Evolutionary conservation across 345 rosid species (phyloP), one percentile per base, ranked within the genome.

Genomic region (Nephelium lappaceum): DNA sequence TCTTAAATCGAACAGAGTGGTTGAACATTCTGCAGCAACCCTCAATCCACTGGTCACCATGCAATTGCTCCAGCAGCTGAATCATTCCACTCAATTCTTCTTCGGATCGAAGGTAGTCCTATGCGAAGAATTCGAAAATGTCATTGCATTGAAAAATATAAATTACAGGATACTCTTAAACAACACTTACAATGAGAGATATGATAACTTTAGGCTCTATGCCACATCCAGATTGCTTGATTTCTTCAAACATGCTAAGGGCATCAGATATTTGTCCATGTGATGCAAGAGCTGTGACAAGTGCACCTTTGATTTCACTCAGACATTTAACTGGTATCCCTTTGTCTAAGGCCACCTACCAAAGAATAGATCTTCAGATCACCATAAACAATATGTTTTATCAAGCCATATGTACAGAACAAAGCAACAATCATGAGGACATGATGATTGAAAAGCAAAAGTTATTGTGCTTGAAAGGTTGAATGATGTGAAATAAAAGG

Each of bases 181-280:
- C 58, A 51, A 67, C 18, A 43, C 38, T 6, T 18, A 94, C 99
- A 66, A 96, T 92, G 72, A 96, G 90, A 76, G 84, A 45, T 55
- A 92, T 74, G 53, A 83, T 83, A 80, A 92, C 85, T 89, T 86
- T 96, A 53, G 96, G 92, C 78, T 90, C 93, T 77, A 89, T 23
- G 42, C 49, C 64, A 45, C 76, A 69, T 83, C 90, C 84, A 38
- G 83, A 84, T 79, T 81, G 73, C 90, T 89, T 93, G 78, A 90
- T 89, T 83, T 92, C 93, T 79, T 90, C 80, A 80, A 90, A 93
- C 38, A 88, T 43, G 47, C 41, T 51, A 38, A 93, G 81, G 58
- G 99, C 99, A 82, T 93, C 99, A 57, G 81, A 73, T 72, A 88
- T 73, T 80, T 83, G 85, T 74, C 92, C 95, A 80, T 82, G 80